These are phyloP conservation scores for Cordyceps farinosa DNA, from an alignment of 2,329 filamentous ascomycete genomes.

Conservation along the genomic window DNA sequence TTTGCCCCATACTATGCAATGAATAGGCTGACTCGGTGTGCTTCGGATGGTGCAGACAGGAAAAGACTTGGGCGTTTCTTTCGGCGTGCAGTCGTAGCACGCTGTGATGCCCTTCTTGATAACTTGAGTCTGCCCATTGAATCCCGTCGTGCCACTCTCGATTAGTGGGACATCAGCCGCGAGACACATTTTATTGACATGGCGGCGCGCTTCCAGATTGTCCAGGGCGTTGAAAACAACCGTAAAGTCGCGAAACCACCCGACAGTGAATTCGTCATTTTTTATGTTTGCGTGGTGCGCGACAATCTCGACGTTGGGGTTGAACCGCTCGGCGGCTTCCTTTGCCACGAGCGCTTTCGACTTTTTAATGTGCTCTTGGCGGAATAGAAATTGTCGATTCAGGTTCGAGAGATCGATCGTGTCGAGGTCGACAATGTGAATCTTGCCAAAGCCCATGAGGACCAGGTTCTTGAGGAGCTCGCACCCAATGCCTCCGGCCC, in stretches of 20 bases:
- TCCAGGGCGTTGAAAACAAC: conserved; percentile 96
- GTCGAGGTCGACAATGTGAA: conserved; percentile 94
- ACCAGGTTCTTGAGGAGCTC: conserved; percentile 96
- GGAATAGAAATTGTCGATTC: conserved; percentile 95
- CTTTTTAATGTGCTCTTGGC: conserved; percentile 96
- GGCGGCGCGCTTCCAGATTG: conserved; percentile 86
- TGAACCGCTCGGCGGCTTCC: conserved; percentile 86
- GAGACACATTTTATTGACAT: conserved; percentile 97
- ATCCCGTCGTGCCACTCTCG: conserved; percentile 95
- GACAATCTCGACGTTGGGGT: conserved; percentile 79
- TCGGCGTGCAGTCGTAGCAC: conserved; percentile 92
- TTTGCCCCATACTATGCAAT: conserved; percentile 98
- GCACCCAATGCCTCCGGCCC: conserved; percentile 94
- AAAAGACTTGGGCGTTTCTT: conserved; percentile 87
- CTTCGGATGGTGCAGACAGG: conserved; percentile 96
- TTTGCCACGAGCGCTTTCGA: conserved; percentile 92
- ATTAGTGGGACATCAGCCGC: conserved; percentile 86
- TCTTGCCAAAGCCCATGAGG: conserved; percentile 84
- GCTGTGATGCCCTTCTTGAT: conserved; percentile 90
- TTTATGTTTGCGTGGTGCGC: conserved; percentile 96
- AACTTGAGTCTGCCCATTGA: conserved; percentile 95
- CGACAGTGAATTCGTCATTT: conserved; percentile 76
- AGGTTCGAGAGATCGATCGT: conserved; percentile 98
- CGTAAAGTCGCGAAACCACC: conserved; percentile 80
- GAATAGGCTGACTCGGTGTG: conserved; percentile 92